Evolutionary conservation across 108 stramenopile genomes (phyloP), one percentile per base, ranked within the genome.

Genomic region (Seminavis robusta): DNA sequence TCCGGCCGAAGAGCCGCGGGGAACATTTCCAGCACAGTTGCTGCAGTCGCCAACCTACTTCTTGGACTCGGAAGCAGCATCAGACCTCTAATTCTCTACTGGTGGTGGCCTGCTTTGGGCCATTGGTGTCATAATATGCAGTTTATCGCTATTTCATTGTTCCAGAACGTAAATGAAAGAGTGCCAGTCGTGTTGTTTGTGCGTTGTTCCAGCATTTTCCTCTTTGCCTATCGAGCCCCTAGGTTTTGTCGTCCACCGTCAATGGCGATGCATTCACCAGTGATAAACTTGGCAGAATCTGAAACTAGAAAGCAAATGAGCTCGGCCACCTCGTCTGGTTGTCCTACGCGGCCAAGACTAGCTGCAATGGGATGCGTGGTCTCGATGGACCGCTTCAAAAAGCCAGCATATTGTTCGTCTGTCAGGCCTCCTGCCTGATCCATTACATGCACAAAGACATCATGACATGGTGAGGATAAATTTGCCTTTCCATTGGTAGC

Each of bases 261-360:
- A 33, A 82, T 75, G 8, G 76, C 74, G 33, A 84, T 77, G 52
- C 74, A 76, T 49, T 79, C 77, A 27, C 83, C 83, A 42, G 83
- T 80, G 11, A 84, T 33, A 53, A 79, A 84, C 32, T 58, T 43
- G 5, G 77, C 74, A 27, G 73, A 76, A 28, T 71, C 59, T 2
- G 70, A 72, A 6, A 70, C 73, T 28, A 84, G 58, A 60, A 84
- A 84, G 4, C 64, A 64, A 62, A 84, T 77, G 20, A 79, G 51
- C 49, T 79, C 74, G 3, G 62, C 83, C 0, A 80, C 75, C 56
- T 84, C 83, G 20, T 66, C 55, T 0, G 81, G 70, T 43, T 74
- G 46, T 2, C 73, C 76, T 31, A 77, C 69, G 13, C 81, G 55
- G 19, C 65, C 74, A 28, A 82, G 56, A 33, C 66, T 71, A 3